Evolutionary conservation across 1,139 yeast genomes (phyloP).

Genomic region (Kodamaea alishanica): DNA sequence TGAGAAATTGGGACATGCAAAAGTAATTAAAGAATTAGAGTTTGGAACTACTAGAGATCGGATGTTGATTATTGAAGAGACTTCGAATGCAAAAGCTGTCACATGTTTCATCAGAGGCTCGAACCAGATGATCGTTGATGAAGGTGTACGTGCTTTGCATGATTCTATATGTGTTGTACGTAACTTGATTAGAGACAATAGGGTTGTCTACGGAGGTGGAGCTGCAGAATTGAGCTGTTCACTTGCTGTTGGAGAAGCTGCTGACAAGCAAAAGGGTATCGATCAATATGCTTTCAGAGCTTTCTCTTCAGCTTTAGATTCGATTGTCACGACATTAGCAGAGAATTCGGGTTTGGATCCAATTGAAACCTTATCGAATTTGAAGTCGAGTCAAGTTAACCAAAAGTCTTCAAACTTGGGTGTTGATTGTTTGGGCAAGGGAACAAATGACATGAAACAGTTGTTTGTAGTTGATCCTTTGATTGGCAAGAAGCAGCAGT

Average conservation of each 20-base stretch:
- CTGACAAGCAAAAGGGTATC: constrained; percentile 89
- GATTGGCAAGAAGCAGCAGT: constrained; percentile 95
- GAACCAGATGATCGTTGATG: constrained; percentile 96
- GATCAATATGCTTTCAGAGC: constrained; percentile 98
- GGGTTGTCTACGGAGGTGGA: constrained; percentile 98
- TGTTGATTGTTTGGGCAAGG: constrained; percentile 89
- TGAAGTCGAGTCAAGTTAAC: constrained; percentile 81
- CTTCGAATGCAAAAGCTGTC: constrained; percentile 85
- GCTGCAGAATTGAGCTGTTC: constrained; percentile 96
- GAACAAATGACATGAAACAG: constrained; percentile 87
- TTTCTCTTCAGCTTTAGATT: constrained; percentile 85
- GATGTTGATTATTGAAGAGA: constrained; percentile 91
- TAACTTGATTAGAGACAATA: constrained; percentile 84
- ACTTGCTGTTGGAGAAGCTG: constrained; percentile 84
- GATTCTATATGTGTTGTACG: constrained; percentile 97
- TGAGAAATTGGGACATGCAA: constrained; percentile 86
- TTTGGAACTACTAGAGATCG: constrained; percentile 96
- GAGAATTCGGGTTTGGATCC: constrained; percentile 96
- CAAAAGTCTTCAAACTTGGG: constrained; percentile 74
- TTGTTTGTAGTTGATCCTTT: constrained; percentile 94
- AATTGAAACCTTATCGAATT: constrained; percentile 78
- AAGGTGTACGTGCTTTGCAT: constrained; percentile 93
- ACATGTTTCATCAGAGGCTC: constrained; percentile 94
- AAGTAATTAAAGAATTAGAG: constrained; percentile 78
- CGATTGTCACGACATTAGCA: constrained; percentile 91